A percentile compares a stretch with the other conserved stretches of the same genome.
Conservation (phyloP, 768 basidiomycete genomes). For the Leccinum ochraceum region DNA sequence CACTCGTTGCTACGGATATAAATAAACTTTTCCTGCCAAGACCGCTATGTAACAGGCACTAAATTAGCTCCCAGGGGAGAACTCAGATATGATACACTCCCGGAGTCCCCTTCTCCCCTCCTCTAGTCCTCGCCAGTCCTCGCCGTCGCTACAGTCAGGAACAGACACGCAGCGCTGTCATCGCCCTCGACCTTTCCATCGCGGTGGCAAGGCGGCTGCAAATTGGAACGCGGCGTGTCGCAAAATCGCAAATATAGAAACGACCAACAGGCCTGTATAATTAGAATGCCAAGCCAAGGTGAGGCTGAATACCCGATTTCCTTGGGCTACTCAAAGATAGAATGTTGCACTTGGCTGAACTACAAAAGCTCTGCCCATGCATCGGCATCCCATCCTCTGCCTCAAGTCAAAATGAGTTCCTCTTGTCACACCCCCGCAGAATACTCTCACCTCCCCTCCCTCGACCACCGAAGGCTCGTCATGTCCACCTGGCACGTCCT, state of each 20-base stretch:
- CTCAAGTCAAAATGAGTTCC: conserved; percentile 30
- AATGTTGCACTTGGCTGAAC: conserved; percentile 45
- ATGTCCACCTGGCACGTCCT: conserved; percentile 47
- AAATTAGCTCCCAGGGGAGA: conserved; percentile 22
- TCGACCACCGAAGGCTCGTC: conserved; percentile 37
- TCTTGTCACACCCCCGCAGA: conserved; percentile 23
- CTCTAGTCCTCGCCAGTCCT: background rate
- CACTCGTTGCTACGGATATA: conserved; percentile 30
- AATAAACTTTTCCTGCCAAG: conserved; percentile 35
- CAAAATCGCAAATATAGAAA: conserved; percentile 23
- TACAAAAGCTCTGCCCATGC: conserved; percentile 39
- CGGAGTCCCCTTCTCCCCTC: background rate
- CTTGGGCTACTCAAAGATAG: conserved; percentile 45
- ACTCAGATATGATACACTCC: background rate
- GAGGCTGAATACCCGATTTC: conserved; percentile 37
- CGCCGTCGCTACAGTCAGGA: background rate
- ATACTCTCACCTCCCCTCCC: conserved; percentile 15
- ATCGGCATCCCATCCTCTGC: conserved; percentile 16
- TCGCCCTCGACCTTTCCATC: background rate
- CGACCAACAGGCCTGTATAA: conserved; percentile 30
- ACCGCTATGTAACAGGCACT: conserved; percentile 33
- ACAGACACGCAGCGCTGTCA: background rate
- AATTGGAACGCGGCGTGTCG: conserved; percentile 5
- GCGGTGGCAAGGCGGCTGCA: background rate
- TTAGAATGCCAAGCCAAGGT: conserved; percentile 47